Conservation (phyloP, 257 asterid genomes). For the Rehmannia glutinosa region DNA sequence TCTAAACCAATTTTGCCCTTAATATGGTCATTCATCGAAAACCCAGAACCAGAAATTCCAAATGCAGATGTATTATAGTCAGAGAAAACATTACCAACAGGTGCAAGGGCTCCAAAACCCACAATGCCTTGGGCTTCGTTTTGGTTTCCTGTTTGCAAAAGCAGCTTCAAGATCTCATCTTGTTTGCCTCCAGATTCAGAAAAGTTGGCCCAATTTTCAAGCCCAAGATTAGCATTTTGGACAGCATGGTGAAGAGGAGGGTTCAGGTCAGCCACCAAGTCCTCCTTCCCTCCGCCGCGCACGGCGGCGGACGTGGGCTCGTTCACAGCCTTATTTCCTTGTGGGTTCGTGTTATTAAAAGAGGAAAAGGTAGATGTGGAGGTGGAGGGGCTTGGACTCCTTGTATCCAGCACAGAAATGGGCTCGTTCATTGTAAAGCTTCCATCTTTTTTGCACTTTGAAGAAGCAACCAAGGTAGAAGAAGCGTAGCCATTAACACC, state of each 20-base stretch:
- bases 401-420: conserved; percentile 44
- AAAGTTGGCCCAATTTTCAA: conserved; percentile 44
- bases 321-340: conserved; percentile 1
- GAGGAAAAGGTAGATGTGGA: conserved; percentile 50
- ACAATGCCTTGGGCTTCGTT: background rate
- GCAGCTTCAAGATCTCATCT: conserved; percentile 16
- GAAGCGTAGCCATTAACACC: conserved; percentile 14
- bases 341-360: conserved; percentile 13
- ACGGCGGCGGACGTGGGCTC: conserved; percentile 1
- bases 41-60: conserved; percentile 10
- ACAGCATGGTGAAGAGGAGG: conserved; percentile 18
- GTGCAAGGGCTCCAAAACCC: background rate
- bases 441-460: conserved; percentile 32
- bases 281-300: conserved; percentile 18
- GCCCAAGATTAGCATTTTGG: conserved; percentile 34
- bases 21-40: conserved; percentile 1
- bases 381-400: conserved; percentile 62
- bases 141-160: background rate
- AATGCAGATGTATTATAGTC: background rate
- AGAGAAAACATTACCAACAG: background rate
- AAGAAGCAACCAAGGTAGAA: conserved; percentile 23
- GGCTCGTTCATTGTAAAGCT: conserved; percentile 41
- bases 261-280: conserved; percentile 23
- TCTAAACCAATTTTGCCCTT: conserved; percentile 19
- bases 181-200: conserved; percentile 30